Evolutionary conservation across 2,329 filamentous ascomycete genomes (phyloP).

Genomic region (Didymellaceae sp.): DNA sequence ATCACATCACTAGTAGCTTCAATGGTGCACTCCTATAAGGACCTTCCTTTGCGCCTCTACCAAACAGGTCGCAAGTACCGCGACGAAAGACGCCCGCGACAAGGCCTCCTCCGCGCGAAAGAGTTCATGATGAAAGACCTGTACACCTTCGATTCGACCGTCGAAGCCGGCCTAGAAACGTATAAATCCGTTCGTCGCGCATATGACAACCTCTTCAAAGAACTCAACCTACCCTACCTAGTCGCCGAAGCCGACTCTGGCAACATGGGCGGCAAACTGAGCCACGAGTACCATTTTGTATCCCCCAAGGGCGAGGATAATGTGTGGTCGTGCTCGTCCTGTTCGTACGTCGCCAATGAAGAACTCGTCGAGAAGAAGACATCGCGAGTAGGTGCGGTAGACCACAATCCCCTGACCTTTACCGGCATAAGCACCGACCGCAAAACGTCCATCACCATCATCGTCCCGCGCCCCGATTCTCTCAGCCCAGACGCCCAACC

Average conservation of each 20-base stretch:
- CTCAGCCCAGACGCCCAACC: conserved; percentile 1
- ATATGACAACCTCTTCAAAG: conserved; percentile 79
- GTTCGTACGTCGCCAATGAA: conserved; percentile 82
- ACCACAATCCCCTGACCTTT: conserved; percentile 55
- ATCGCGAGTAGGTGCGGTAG: conserved; percentile 20
- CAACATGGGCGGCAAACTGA: conserved; percentile 92
- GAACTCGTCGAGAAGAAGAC: conserved; percentile 69
- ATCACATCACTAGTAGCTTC: conserved; percentile 81
- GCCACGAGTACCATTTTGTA: conserved; percentile 92
- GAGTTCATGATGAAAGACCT: conserved; percentile 99
- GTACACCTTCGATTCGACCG: conserved; percentile 85
- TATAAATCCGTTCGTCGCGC: conserved; percentile 76
- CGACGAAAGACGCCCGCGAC: conserved; percentile 86
- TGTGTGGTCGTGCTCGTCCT: conserved; percentile 75
- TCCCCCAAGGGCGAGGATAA: conserved; percentile 83
- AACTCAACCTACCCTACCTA: conserved; percentile 81
- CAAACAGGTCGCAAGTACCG: conserved; percentile 95
- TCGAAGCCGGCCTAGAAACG: conserved; percentile 74
- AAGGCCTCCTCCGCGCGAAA: conserved; percentile 83
- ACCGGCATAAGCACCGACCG: conserved; percentile 72
- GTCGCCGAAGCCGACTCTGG: conserved; percentile 91
- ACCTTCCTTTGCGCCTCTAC: conserved; percentile 84
- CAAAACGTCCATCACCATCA: conserved; percentile 69
- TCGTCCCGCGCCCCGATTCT: conserved; percentile 24
- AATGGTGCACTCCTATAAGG: conserved; percentile 80